Percentiles rank a stretch among this genome's conserved stretches.
Evolutionary conservation across 2,329 filamentous ascomycete genomes (phyloP).

Genomic region (Pseudophaeomoniella oleicola): DNA sequence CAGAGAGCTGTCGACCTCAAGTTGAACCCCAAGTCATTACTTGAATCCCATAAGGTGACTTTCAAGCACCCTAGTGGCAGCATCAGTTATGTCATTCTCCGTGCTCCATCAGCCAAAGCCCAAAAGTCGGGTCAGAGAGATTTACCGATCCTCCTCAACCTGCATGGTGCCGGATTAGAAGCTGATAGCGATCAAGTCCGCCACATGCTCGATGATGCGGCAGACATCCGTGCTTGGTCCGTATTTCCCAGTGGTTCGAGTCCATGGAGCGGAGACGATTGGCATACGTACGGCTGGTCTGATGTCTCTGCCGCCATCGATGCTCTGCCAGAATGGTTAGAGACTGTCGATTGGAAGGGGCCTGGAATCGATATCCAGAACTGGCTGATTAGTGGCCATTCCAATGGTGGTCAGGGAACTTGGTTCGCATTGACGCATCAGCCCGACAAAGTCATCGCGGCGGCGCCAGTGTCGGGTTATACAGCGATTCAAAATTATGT

Average conservation of each 20-base stretch:
- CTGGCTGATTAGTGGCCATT: conserved; percentile 43
- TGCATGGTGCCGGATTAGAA: conserved; percentile 45
- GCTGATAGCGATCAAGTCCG: conserved; percentile 32
- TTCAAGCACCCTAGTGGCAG: conserved; percentile 38
- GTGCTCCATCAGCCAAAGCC: conserved; percentile 32
- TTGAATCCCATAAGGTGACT: conserved; percentile 37
- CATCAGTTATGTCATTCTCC: conserved; percentile 42
- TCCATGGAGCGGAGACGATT: conserved; percentile 46
- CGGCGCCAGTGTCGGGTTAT: conserved; percentile 43
- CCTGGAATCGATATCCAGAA: conserved; percentile 27
- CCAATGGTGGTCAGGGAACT: conserved; percentile 45
- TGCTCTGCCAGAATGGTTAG: conserved; percentile 37
- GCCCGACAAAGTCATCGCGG: conserved; percentile 41
- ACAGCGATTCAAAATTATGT: conserved; percentile 45
- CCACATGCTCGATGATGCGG: conserved; percentile 32
- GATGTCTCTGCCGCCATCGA: conserved; percentile 39
- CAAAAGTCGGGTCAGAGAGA: conserved; percentile 12
- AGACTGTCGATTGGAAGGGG: conserved; percentile 31
- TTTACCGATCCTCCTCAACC: conserved; percentile 34
- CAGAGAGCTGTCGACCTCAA: neutral
- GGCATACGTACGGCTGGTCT: conserved; percentile 44
- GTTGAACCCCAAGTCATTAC: conserved; percentile 14
- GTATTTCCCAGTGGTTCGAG: conserved; percentile 43
- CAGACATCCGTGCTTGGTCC: conserved; percentile 40
- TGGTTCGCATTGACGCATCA: conserved; percentile 43